Evolutionary conservation across 495 filamentous ascomycete species (phyloP), one percentile per base, ranked within the genome.

Genomic region (Neurospora sp.): DNA sequence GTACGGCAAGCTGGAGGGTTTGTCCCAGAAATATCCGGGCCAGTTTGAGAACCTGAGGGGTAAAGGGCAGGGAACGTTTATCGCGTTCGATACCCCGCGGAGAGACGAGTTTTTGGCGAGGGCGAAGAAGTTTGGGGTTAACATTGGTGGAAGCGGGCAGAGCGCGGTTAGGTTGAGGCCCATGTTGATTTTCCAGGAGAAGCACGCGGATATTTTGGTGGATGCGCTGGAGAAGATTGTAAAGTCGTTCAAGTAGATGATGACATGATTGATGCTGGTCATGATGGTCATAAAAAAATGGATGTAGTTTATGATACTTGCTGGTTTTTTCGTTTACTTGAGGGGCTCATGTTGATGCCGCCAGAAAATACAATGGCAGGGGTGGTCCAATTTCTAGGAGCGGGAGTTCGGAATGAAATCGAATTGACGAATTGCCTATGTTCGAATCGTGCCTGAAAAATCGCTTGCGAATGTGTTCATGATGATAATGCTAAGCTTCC

Each of bases 111-210:
- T 98, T 83, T 82, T 98, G 78, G 89, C 83, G 78, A 90, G 88
- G 85, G 91, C 90, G 72, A 96, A 98, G 90, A 84, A 78, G 61
- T 84, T 93, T 44, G 96, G 96, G 75, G 84, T 99, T 75, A 98
- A 98, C 83, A 94, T 99, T 82, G 96, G 96, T 74, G 96, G 96
- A 37, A 91, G 89, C 78, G 96, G 96, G 20, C 88, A 87, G 79
- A 85, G 77, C 53, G 94, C 96, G 39, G 91, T 99, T 40, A 85
- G 96, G 75, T 82, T 99, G 82, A 84, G 96, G 80, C 96, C 96
- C 68, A 99, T 99, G 96, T 84, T 99, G 77, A 89, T 97, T 76
- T 98, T 99, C 87, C 91, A 97, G 88, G 88, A 94, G 85, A 89
- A 93, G 79, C 96, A 99, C 85, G 96, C 91, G 81, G 86, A 85